Percentiles rank a stretch among this genome's conserved stretches.
Evolutionary conservation across 345 rosid species (phyloP).

Genomic region (Excoecaria cochinchinensis): DNA sequence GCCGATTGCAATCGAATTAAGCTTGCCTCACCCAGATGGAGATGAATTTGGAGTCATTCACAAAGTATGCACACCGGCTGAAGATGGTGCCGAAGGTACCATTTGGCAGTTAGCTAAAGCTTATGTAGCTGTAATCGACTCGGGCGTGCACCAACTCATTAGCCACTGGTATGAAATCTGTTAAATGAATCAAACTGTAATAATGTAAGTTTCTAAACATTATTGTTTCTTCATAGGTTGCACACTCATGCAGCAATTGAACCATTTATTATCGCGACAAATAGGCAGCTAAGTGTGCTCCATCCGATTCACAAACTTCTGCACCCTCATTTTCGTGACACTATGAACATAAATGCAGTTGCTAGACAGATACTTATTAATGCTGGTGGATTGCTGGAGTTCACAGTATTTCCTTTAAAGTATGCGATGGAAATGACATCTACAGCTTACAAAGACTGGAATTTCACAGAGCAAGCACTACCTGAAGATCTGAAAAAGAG

Average conservation of each 20-base stretch:
- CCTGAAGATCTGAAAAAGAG: constrained; percentile 45
- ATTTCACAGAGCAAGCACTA: constrained; percentile 41
- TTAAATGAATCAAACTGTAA: too few species aligned
- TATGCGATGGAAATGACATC: constrained; percentile 46
- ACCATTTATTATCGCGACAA: constrained; percentile 49
- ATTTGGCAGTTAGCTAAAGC: constrained; percentile 92
- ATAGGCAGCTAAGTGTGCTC: constrained; percentile 45
- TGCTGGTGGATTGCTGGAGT: constrained; percentile 42
- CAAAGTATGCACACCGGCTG: constrained; percentile 71
- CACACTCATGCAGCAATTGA: constrained; percentile 47
- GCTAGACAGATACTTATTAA: constrained; percentile 40
- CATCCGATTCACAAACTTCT: constrained; percentile 46
- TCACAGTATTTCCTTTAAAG: constrained; percentile 37
- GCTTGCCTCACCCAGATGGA: constrained; percentile 70
- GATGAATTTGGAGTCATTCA: constrained; percentile 59
- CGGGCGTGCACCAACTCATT: constrained; percentile 85
- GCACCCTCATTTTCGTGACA: constrained; percentile 48
- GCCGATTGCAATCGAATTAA: constrained; percentile 80
- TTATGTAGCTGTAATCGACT: constrained; percentile 78
- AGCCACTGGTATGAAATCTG: constrained; percentile 70
- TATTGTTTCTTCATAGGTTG: constrained; percentile 23
- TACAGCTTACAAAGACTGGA: constrained; percentile 39
- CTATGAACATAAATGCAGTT: constrained; percentile 43
- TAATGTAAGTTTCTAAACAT: background rate
- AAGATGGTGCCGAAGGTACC: constrained; percentile 56